These are phyloP conservation scores for Arachis stenosperma DNA, from an alignment of 306 rosid genomes.

Conservation along the genomic window DNA sequence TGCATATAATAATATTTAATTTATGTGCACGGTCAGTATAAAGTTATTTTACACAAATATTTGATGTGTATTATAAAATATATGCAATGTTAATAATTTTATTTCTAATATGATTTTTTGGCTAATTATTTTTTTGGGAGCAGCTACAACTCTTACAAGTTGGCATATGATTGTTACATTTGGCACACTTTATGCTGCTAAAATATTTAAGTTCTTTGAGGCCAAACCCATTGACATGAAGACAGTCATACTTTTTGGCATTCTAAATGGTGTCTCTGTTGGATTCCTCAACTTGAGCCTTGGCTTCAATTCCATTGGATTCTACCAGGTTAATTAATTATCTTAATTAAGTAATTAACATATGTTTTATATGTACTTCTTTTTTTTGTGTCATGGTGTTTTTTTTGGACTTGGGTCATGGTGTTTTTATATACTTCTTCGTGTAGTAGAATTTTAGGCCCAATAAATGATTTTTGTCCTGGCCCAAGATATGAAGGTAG, in stretches of 20 bases:
- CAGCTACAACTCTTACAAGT: conserved; percentile 97
- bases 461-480: too few relatives aligned
- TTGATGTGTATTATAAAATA: too few relatives aligned
- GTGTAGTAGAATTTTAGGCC: too few relatives aligned
- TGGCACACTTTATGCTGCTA: conserved; percentile 90
- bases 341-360: not conserved
- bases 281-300: conserved; percentile 94
- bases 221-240: conserved; percentile 75
- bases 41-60: too few relatives aligned
- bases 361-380: too few relatives aligned
- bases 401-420: too few relatives aligned
- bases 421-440: too few relatives aligned
- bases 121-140: not conserved
- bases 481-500: too few relatives aligned
- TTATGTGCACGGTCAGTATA: too few relatives aligned
- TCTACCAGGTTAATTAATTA: conserved; percentile 78
- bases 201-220: conserved; percentile 76
- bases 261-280: conserved; percentile 89
- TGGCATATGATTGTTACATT: conserved; percentile 98
- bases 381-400: too few relatives aligned
- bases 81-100: too few relatives aligned
- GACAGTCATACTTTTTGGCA: conserved; percentile 85
- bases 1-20: not conserved
- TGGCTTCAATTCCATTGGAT: conserved; percentile 95
- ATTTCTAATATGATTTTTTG: not conserved